These are phyloP conservation scores for Cryptococcus jaspeensis DNA, from an alignment of 1,284 basidiomycete genomes.

Conservation along the genomic window DNA sequence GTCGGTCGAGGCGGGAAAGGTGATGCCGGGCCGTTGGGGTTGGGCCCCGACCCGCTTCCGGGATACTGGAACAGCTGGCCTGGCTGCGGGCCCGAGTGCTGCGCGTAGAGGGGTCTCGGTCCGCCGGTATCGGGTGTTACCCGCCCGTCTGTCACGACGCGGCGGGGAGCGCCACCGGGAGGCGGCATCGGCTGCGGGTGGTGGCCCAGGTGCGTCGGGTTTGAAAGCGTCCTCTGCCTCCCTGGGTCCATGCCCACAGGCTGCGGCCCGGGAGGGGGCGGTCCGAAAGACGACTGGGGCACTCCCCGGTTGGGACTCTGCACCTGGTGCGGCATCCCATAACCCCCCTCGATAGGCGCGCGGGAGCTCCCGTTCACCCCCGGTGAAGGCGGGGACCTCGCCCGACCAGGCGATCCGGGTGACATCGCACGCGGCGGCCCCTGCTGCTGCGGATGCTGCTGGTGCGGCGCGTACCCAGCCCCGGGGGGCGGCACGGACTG, in stretches of 20 bases:
- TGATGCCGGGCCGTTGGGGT: constrained; percentile 7
- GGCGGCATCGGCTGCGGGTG: background rate
- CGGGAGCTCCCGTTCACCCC: constrained; percentile 9
- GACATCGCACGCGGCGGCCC: constrained; percentile 4
- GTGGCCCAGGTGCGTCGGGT: constrained; percentile 12
- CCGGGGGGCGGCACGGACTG: constrained; percentile 7
- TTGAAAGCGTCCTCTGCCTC: constrained; percentile 26
- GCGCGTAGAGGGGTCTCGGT: constrained; percentile 11
- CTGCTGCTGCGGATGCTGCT: constrained; percentile 6
- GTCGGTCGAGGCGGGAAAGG: constrained; percentile 17
- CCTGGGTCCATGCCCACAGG: constrained; percentile 2
- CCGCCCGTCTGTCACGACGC: constrained; percentile 39
- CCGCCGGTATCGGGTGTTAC: constrained; percentile 12
- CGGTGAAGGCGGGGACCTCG: constrained; percentile 20
- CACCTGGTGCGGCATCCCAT: constrained; percentile 6
- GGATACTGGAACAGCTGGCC: constrained; percentile 48
- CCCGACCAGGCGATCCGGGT: constrained; percentile 9
- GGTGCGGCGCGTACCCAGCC: background rate
- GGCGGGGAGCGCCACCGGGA: constrained; percentile 9
- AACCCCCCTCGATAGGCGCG: constrained; percentile 4
- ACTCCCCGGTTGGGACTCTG: constrained; percentile 25
- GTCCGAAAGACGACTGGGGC: constrained; percentile 37
- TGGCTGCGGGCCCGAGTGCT: constrained; percentile 38
- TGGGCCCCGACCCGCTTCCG: constrained; percentile 4
- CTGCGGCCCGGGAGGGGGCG: constrained; percentile 21